Percentiles rank a stretch among this genome's conserved stretches.
phyloP scores from a whole-genome alignment of 345 rosid species.

The Hevea brasiliensis region DNA sequence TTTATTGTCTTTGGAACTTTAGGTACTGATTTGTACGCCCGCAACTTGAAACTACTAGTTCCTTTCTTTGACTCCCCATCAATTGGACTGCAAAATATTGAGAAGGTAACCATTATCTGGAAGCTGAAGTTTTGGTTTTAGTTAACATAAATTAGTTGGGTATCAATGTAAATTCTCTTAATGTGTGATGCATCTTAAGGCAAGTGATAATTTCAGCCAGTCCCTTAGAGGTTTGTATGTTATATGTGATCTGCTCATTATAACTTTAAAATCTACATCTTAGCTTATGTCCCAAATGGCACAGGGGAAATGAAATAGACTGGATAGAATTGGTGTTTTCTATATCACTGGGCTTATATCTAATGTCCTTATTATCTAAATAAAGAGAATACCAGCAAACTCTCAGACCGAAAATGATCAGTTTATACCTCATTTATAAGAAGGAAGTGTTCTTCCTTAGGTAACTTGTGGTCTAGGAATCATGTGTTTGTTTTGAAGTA shows the following conservation, averaged over 20 bases:
- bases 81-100: conserved; percentile 56
- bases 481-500: background rate
- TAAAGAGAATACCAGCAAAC: background rate
- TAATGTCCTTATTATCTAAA: background rate
- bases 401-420: background rate
- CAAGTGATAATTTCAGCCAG: background rate
- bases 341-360: background rate
- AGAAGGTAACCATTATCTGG: conserved; percentile 49
- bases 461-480: background rate
- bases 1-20: conserved; percentile 16
- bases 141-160: background rate
- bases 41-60: conserved; percentile 78
- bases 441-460: background rate
- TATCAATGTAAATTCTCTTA: background rate
- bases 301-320: background rate
- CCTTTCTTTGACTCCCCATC: conserved; percentile 81
- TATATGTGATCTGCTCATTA: too few species aligned
- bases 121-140: conserved; percentile 7
- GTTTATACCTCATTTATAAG: background rate
- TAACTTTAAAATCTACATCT: background rate
- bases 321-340: background rate
- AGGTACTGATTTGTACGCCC: conserved; percentile 74
- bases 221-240: background rate
- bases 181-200: background rate
- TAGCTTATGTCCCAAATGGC: background rate